Percentiles rank a stretch among this genome's conserved stretches.
Conservation (phyloP, 2,329 filamentous ascomycete species). For the Xylariaceae sp. region DNA sequence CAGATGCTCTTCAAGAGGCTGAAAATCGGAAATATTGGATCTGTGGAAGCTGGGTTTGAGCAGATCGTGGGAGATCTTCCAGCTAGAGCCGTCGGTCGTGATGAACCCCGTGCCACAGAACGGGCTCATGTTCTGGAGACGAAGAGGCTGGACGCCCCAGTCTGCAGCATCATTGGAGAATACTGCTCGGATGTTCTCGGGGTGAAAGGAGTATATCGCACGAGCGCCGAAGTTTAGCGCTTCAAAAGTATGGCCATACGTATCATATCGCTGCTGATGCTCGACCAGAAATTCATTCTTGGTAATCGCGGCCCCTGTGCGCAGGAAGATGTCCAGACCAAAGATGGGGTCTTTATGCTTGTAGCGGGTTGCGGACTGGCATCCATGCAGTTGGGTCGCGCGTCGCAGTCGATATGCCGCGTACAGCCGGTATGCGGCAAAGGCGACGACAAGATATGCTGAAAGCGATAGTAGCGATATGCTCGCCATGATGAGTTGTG, state of each 20-base stretch:
- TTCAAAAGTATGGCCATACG: constrained; percentile 21
- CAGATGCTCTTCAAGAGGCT: constrained; percentile 20
- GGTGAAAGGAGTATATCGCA: constrained; percentile 19
- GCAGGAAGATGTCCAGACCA: constrained; percentile 21
- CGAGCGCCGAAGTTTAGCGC: constrained; percentile 18
- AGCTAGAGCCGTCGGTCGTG: constrained; percentile 20
- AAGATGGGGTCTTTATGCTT: constrained; percentile 21
- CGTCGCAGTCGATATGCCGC: constrained; percentile 16
- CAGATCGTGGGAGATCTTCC: constrained; percentile 22
- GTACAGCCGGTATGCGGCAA: constrained; percentile 20
- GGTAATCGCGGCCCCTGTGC: constrained; percentile 19
- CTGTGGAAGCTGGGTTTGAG: constrained; percentile 23
- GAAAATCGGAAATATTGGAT: constrained; percentile 21
- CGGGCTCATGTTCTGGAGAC: constrained; percentile 21
- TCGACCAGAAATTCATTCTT: constrained; percentile 21
- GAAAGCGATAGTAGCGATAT: constrained; percentile 16
- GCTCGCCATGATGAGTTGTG: constrained; percentile 16
- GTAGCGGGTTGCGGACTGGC: constrained; percentile 17
- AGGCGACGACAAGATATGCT: constrained; percentile 16
- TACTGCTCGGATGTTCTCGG: constrained; percentile 20
- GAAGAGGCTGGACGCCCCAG: constrained; percentile 21
- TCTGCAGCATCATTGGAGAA: constrained; percentile 21
- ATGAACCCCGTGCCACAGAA: constrained; percentile 22
- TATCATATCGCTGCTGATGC: constrained; percentile 22
- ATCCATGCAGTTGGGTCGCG: constrained; percentile 18